phyloP scores from a whole-genome alignment of 176 grass and related monocot species.

The Stipa capillata region DNA sequence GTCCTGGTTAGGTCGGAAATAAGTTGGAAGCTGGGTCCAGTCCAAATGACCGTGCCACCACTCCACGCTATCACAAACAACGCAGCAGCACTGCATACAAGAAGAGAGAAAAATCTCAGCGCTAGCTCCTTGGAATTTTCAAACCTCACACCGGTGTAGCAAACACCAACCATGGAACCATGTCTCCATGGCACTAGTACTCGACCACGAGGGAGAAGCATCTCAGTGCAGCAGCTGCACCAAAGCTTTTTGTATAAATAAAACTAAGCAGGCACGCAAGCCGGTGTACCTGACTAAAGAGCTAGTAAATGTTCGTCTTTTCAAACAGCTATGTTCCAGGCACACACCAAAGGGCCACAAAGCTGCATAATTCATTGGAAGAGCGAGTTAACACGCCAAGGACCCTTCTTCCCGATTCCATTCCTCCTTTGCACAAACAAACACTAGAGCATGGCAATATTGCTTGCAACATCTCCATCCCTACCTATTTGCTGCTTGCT shows the following conservation, averaged over 20 bases:
- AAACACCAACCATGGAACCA: neutral
- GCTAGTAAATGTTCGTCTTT: neutral
- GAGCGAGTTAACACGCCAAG: neutral
- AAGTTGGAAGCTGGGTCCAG: constrained; percentile 7
- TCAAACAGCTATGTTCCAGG: neutral
- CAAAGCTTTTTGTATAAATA: neutral
- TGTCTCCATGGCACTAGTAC: neutral
- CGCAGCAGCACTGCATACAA: neutral
- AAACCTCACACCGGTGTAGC: neutral
- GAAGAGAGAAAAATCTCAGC: neutral
- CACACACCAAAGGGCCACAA: neutral
- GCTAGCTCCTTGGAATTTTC: neutral
- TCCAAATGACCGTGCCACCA: neutral
- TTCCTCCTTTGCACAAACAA: neutral
- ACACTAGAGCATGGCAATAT: neutral
- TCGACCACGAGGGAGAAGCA: constrained; percentile 3
- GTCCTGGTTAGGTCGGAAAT: constrained; percentile 9
- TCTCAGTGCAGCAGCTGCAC: neutral
- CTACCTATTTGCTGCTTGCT: neutral
- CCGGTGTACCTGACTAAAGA: neutral
- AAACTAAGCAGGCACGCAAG: neutral
- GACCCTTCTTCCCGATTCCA: neutral
- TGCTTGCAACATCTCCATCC: neutral
- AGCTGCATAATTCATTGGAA: neutral
- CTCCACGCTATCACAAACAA: neutral